phyloP scores from a whole-genome alignment of 2,329 filamentous ascomycete genomes.

The Dactylonectria macrodidyma region DNA sequence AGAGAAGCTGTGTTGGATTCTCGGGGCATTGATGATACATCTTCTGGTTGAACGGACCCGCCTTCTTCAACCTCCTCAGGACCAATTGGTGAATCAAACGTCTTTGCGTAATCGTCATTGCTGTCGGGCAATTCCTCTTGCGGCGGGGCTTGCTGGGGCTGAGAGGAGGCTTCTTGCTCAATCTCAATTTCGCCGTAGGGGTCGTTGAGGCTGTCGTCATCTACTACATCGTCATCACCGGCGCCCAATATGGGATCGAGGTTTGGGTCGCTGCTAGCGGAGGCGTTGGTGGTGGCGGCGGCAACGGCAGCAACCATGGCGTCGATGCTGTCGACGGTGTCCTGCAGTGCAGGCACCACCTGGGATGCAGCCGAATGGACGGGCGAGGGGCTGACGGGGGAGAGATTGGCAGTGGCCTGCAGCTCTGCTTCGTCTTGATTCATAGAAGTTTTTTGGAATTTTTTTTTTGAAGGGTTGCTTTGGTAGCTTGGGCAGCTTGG shows the following conservation, averaged over 20 bases:
- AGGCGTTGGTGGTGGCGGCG: constrained; percentile 48
- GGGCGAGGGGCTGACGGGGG: constrained; percentile 65
- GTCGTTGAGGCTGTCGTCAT: constrained; percentile 65
- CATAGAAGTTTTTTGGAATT: constrained; percentile 56
- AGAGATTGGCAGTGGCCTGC: constrained; percentile 68
- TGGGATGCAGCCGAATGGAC: constrained; percentile 63
- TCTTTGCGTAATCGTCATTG: constrained; percentile 67
- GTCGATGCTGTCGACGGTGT: constrained; percentile 66
- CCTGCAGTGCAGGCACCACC: constrained; percentile 66
- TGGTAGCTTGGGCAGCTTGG: constrained; percentile 25
- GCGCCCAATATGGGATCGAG: constrained; percentile 53
- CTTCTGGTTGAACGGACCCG: constrained; percentile 53
- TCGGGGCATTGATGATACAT: constrained; percentile 62
- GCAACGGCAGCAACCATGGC: constrained; percentile 59
- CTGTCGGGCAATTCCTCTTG: constrained; percentile 51
- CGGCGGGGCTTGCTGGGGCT: constrained; percentile 46
- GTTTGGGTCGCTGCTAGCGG: constrained; percentile 48
- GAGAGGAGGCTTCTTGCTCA: constrained; percentile 48
- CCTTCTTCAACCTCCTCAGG: constrained; percentile 54
- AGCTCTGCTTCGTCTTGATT: constrained; percentile 60
- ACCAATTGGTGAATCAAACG: constrained; percentile 64
- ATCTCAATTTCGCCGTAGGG: constrained; percentile 61
- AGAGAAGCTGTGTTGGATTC: constrained; percentile 60
- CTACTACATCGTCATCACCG: constrained; percentile 57
- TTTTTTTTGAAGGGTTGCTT: constrained; percentile 33